phyloP scores from a whole-genome alignment of 768 basidiomycete genomes.

The Lentinus tigrinus region DNA sequence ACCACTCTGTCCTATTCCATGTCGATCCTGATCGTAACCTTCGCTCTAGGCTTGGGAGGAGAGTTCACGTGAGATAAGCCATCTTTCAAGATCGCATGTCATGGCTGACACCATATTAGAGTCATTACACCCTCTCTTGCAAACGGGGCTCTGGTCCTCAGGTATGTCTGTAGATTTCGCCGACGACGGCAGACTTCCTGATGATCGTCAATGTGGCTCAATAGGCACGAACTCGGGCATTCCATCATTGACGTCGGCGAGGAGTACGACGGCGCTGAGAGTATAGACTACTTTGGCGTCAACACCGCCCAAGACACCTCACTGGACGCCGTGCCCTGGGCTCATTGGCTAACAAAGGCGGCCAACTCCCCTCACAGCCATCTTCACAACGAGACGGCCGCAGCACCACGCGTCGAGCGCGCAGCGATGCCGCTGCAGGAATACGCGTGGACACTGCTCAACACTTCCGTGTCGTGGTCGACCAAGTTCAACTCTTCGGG shows the following conservation, averaged over 20 bases:
- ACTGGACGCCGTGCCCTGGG: constrained; percentile 54
- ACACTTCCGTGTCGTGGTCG: constrained; percentile 58
- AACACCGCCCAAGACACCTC: constrained; percentile 51
- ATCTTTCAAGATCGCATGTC: not conserved
- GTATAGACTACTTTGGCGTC: constrained; percentile 70
- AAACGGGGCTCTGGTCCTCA: constrained; percentile 73
- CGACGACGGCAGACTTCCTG: not conserved
- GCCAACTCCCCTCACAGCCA: constrained; percentile 11
- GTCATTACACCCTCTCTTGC: constrained; percentile 72
- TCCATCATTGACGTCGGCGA: constrained; percentile 78
- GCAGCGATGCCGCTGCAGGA: constrained; percentile 73
- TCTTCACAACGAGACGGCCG: constrained; percentile 13
- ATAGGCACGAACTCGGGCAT: constrained; percentile 72
- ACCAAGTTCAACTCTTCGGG: constrained; percentile 64
- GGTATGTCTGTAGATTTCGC: constrained; percentile 27
- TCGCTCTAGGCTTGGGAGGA: constrained; percentile 62
- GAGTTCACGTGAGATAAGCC: constrained; percentile 77
- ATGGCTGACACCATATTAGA: constrained; percentile 33
- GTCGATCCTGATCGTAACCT: not conserved
- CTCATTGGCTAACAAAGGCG: constrained; percentile 59
- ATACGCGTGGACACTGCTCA: constrained; percentile 76
- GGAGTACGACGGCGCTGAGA: constrained; percentile 79
- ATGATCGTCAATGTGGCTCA: too few species aligned
- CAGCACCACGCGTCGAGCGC: constrained; percentile 50
- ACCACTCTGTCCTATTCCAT: not conserved